phyloP scores from a whole-genome alignment of 2,329 filamentous ascomycete genomes.

The Talaromyces sp. region DNA sequence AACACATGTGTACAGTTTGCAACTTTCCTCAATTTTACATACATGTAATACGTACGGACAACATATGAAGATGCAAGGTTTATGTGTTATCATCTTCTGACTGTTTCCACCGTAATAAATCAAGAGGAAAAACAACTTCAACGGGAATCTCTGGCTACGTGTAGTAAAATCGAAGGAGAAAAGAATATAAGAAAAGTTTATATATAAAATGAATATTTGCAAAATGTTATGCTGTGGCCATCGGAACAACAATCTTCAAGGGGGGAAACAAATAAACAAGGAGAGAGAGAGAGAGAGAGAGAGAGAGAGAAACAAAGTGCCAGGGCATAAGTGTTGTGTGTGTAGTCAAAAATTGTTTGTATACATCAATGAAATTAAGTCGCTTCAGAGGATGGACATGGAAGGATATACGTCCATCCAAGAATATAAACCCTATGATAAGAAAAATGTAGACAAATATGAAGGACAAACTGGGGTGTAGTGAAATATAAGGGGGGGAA shows the following conservation, averaged over 20 bases:
- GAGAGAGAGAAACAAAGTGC: not conserved
- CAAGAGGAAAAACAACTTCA: no score
- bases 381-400: not conserved
- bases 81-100: not conserved
- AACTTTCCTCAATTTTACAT: no score
- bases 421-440: not conserved
- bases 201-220: not conserved
- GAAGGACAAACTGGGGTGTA: constrained; percentile 10
- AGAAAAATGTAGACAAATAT: constrained; percentile 13
- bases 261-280: not conserved
- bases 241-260: not conserved
- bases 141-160: not conserved
- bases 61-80: no score
- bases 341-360: not conserved
- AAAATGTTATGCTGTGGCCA: not conserved
- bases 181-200: not conserved
- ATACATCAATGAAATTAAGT: not conserved
- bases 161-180: no score
- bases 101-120: not conserved
- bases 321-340: not conserved
- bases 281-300: not conserved
- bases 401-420: not conserved
- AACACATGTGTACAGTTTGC: no score
- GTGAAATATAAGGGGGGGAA: constrained; percentile 7
- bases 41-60: no score